These are phyloP conservation scores for Syzygium oleosum DNA, from an alignment of 345 rosid genomes.

Conservation along the genomic window DNA sequence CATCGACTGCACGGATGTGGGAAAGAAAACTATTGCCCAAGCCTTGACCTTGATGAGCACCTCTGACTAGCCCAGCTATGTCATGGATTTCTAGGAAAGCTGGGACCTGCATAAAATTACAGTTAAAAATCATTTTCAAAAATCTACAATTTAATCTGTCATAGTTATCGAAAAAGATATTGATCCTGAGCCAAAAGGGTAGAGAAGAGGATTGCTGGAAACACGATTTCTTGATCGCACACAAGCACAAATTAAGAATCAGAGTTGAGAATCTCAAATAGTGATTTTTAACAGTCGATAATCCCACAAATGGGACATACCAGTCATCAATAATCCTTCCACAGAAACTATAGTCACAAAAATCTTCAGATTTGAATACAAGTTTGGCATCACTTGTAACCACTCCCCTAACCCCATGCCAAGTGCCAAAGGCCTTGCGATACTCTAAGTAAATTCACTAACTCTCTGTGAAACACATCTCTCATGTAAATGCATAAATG, in stretches of 20 bases:
- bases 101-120: slow-evolving; percentile 43
- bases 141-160: background rate
- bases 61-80: slow-evolving; percentile 93
- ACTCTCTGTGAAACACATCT: background rate
- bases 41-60: slow-evolving; percentile 97
- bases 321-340: background rate
- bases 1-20: slow-evolving; percentile 98
- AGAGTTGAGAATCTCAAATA: background rate
- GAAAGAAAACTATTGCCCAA: slow-evolving; percentile 95
- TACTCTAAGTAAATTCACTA: background rate
- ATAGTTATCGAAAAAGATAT: background rate
- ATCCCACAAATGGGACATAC: background rate
- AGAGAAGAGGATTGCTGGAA: background rate
- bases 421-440: background rate
- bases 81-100: slow-evolving; percentile 97
- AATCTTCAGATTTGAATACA: background rate
- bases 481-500: background rate
- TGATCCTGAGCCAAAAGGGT: background rate
- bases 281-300: background rate
- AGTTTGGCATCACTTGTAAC: background rate
- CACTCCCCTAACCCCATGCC: background rate
- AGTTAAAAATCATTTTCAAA: background rate
- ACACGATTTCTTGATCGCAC: background rate
- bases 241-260: background rate
- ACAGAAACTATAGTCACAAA: background rate